Evolutionary conservation across 73 alveolate species (phyloP).

Genomic region (Symbiodinium pilosum): DNA sequence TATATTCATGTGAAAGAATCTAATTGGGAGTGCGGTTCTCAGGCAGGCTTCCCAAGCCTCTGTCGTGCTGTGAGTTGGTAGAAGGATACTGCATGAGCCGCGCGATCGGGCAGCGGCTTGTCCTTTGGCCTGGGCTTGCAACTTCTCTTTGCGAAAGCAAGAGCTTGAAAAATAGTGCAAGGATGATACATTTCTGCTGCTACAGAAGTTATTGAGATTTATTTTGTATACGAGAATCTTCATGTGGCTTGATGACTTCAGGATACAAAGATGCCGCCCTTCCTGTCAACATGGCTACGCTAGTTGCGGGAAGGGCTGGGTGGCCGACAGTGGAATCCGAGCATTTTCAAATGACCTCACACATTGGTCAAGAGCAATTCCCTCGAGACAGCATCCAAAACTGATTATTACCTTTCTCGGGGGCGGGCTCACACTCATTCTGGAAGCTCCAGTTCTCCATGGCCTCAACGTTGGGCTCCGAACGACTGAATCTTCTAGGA

Average conservation of each 20-base stretch:
- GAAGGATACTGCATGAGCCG: constrained; percentile 81
- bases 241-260: no score
- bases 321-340: constrained; percentile 18
- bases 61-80: constrained; percentile 61
- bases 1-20: no score
- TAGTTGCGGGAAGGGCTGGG: neutral
- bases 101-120: constrained; percentile 52
- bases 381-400: neutral
- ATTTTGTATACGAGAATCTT: no score
- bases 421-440: constrained; percentile 41
- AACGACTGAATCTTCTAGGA: no score
- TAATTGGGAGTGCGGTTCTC: no score
- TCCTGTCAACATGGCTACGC: no score
- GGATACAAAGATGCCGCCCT: no score
- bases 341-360: constrained; percentile 82
- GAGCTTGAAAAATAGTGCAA: no score
- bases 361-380: neutral
- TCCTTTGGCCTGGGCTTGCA: neutral
- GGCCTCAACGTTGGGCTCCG: constrained; percentile 34
- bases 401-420: neutral
- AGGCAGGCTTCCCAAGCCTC: constrained; percentile 18
- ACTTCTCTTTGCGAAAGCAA: neutral
- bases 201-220: no score
- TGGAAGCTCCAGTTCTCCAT: constrained; percentile 87
- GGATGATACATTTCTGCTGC: no score